Evolutionary conservation across 1,284 basidiomycete species (phyloP), one percentile per base, ranked within the genome.

Genomic region (Erythrobasidium hasegawianum): DNA sequence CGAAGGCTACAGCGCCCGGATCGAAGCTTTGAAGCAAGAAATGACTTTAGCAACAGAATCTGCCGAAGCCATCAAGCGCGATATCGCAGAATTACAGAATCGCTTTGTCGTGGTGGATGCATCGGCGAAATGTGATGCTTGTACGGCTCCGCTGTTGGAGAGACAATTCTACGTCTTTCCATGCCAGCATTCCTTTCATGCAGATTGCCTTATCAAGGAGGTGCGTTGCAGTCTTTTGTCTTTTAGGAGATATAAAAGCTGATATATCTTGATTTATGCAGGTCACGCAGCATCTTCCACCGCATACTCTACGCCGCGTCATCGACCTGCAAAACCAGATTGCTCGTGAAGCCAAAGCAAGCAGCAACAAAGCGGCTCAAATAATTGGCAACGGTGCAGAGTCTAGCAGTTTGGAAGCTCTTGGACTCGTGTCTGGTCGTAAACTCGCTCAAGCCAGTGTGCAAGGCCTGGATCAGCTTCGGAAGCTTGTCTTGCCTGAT

Each of bases 161-260:
- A 81, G 96, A 66, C 93, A 96, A 76, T 97, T 97, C 77, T 99
- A 98, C 78, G 90, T 96, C 54, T 99, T 99, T 80, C 94, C 94
- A 11, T 98, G 96, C 78, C 89, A 94, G 59, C 74, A 75, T 33
- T 60, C 69, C 13, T 74, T 96, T 84, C 93, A 96, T 78, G 90
- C 90, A 8, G 92, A 97, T 76, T 97, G 93, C 78, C 81, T 96
- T 59, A 92, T 97, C 75, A 84, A 87, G 29, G 81, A 94, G 83
- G 93, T 94, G 73, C 76, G 89, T 80, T 16, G 9, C 27, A 26
- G 13, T 39, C 18, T 8, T 13, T 54, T 11, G 29, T 27, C 14
- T 24, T 13, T 1, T 29, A n/a, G 22, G 18, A 29, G 53, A 2
- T 50, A n/a, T n/a, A n/a, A n/a, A n/a, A 26, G 4, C 40, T 16